Evolutionary conservation across 805 yeast species (phyloP), one percentile per base, ranked within the genome.

Genomic region (Spathaspora sp.): DNA sequence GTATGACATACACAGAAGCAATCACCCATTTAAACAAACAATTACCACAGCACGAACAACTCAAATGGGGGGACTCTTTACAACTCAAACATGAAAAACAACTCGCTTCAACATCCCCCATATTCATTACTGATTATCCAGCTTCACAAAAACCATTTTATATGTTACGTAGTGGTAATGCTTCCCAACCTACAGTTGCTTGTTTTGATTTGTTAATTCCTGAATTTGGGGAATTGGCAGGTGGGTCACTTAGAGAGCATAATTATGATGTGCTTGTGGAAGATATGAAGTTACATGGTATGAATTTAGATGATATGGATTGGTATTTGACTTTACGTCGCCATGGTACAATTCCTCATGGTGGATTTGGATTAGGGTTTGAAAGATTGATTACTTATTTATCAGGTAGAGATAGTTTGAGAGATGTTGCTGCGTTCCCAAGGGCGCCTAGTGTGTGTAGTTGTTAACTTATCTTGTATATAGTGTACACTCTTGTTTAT

Each of bases 281-380:
- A 0, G 86, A 81, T 53, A 82, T 93, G 66, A 52, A 64, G 7
- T 51, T 62, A 2, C 68, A 87, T 50, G 72, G 70, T 1, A 87
- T 91, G 92, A 78, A 80, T 49, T 61, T 65, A 2, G 78, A 75
- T 1, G 79, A 81, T 17, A 66, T 94, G 66, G 75, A 80, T 29
- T 94, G 99, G 99, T 94, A 92, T 63, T 58, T 86, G 26, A 79
- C 85, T 1, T 73, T 87, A 8, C 76, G 99, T 53, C 73, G 73
- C 54, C 84, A 87, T 58, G 98, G 97, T 0, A 73, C 87, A 2
- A 85, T 85, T 19, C 97, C 97, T 0, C 98, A 93, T 64, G 99
- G 99, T 46, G 99, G 99, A 0, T 94, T 87, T 68, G 99, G 99
- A 0, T 73, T 94, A 75, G 99, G 99, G 0, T 82, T 92, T 58